Evolutionary conservation across 2,329 filamentous ascomycete species (phyloP).

Genomic region (Paraconiothyrium brasiliense): DNA sequence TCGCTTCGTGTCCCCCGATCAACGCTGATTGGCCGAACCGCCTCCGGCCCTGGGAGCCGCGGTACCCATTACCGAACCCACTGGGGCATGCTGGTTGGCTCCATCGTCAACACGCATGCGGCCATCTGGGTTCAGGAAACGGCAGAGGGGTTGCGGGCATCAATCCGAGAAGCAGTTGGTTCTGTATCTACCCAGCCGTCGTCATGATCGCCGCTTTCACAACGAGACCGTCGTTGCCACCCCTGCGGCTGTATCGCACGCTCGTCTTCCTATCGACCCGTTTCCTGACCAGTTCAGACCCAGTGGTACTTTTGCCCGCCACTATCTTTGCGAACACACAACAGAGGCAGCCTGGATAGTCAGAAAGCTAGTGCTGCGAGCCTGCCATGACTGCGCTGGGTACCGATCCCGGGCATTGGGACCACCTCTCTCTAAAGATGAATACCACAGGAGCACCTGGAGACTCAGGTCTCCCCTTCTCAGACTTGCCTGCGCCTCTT

Average conservation of each 20-base stretch:
- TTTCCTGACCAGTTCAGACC: no score
- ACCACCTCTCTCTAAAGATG: neutral
- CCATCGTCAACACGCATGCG: no score
- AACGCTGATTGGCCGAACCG: no score
- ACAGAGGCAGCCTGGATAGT: neutral
- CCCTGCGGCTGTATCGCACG: neutral
- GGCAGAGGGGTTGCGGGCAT: neutral
- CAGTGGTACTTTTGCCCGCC: no score
- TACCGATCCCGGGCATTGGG: neutral
- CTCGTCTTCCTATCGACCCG: no score
- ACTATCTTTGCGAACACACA: no score
- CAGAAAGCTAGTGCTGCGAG: neutral
- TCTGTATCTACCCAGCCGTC: neutral
- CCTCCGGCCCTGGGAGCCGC: no score
- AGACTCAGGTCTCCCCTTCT: neutral
- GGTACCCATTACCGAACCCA: no score
- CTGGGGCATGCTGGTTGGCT: no score
- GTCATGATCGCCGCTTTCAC: neutral
- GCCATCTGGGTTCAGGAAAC: no score
- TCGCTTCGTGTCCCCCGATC: no score
- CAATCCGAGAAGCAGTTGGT: neutral
- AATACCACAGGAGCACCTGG: neutral
- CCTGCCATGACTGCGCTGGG: neutral
- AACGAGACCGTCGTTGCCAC: neutral
- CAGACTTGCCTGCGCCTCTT: neutral